Percentiles rank a stretch among this genome's conserved stretches.
phyloP scores from a whole-genome alignment of 1,284 basidiomycete genomes.

The Ustilago nuda region DNA sequence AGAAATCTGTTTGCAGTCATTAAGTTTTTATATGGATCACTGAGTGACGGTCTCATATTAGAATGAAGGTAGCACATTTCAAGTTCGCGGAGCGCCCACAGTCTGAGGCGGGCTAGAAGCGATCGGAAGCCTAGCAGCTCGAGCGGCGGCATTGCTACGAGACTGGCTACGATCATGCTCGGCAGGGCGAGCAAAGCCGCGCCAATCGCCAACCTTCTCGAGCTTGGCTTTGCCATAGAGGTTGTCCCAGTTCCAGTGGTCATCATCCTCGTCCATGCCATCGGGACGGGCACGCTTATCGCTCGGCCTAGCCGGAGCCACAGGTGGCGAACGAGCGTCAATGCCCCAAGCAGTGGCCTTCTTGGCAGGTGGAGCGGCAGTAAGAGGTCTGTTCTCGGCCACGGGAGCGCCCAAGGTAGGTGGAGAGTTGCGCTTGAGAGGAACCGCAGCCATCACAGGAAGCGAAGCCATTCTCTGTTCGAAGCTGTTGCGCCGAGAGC shows the following conservation, averaged over 20 bases:
- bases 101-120: conserved; percentile 23
- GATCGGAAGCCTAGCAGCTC: conserved; percentile 8
- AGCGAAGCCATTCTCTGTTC: conserved; percentile 56
- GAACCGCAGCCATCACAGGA: conserved; percentile 53
- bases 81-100: conserved; percentile 38
- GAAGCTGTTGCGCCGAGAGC: conserved; percentile 52
- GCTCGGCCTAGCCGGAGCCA: conserved; percentile 9
- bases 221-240: conserved; percentile 49
- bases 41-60: conserved; percentile 8
- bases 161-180: conserved; percentile 33
- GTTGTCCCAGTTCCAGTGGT: conserved; percentile 53
- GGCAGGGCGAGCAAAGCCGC: conserved; percentile 45
- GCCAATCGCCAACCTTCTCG: conserved; percentile 51
- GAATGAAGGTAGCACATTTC: neutral
- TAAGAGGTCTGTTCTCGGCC: conserved; percentile 14
- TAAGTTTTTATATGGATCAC: neutral
- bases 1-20: no score
- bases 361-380: conserved; percentile 20
- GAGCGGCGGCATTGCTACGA: conserved; percentile 16
- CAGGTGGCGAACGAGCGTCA: conserved; percentile 38
- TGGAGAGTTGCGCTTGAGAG: conserved; percentile 51
- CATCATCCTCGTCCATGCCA: conserved; percentile 52
- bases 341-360: conserved; percentile 51
- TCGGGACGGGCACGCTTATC: conserved; percentile 43
- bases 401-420: conserved; percentile 9